A percentile compares a stretch with the other conserved stretches of the same genome.
These are phyloP conservation scores for Yamadazyma pseudoaaseri DNA, from an alignment of 1,139 yeast species.

Conservation along the genomic window DNA sequence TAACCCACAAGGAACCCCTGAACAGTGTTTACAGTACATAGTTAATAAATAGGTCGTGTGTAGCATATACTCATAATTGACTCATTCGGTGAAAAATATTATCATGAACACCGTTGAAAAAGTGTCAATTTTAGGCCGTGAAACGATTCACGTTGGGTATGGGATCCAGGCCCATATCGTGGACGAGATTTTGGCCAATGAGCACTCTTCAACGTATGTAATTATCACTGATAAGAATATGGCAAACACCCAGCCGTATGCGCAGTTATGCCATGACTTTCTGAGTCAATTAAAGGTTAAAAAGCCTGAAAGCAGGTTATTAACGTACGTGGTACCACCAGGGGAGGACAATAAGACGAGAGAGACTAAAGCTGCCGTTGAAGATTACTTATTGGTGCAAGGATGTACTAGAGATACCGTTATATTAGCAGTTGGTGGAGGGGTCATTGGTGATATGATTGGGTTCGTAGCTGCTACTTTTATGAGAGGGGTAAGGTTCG, in stretches of 20 bases:
- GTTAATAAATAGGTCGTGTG: too few relatives aligned
- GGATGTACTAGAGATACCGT: slow-evolving; percentile 98
- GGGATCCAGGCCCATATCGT: slow-evolving; percentile 77
- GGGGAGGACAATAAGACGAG: slow-evolving; percentile 93
- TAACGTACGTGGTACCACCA: slow-evolving; percentile 78
- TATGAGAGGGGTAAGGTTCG: slow-evolving; percentile 96
- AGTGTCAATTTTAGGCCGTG: slow-evolving; percentile 75
- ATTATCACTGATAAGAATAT: slow-evolving; percentile 85
- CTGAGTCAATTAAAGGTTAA: slow-evolving; percentile 23
- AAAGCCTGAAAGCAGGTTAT: slow-evolving; percentile 57
- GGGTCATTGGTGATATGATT: slow-evolving; percentile 98
- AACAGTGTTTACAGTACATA: slow-evolving; percentile 46
- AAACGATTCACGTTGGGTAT: slow-evolving; percentile 89
- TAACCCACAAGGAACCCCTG: slow-evolving; percentile 52
- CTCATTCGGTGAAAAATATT: neutral
- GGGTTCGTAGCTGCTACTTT: slow-evolving; percentile 98
- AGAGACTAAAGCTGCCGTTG: slow-evolving; percentile 87
- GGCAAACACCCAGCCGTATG: slow-evolving; percentile 63
- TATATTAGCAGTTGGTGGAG: slow-evolving; percentile 95
- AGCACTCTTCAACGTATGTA: slow-evolving; percentile 88
- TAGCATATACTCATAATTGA: neutral
- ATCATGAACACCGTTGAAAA: slow-evolving; percentile 40
- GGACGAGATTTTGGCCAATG: slow-evolving; percentile 56
- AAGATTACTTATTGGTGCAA: slow-evolving; percentile 78
- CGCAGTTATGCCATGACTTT: slow-evolving; percentile 34